Base-by-base conservation (phyloP, 331 rosid species). In the Ulmus americana region DNA sequence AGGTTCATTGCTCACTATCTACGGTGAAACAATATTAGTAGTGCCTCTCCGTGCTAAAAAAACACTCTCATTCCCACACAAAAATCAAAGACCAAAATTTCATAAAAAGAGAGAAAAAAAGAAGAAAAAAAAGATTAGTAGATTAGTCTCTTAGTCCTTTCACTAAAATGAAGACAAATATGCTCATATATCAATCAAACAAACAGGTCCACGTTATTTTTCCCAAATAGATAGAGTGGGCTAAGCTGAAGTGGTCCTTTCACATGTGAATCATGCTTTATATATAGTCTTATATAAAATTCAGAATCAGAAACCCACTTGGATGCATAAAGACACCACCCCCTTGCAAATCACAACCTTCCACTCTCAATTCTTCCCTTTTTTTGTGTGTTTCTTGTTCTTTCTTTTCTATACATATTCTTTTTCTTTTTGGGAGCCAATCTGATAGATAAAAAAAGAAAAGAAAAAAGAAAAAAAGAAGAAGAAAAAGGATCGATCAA, bases 241-340 rank as follows among this genome's bases (percentile, higher is more conserved):
- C 74, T 77, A 73, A 62, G 76, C 28, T 69, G 49, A 77, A 62
- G 47, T 59, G 70, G 76, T 75, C 73, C 59, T 82, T 77, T 80
- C 75, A 68, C 69, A 66, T 38, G 65, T 72, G 78, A 64, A 78
- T 83, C 76, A 74, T 79, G 80, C 65, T 43, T 10, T 15, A 22
- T 39, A 59, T 15, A 22, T 39, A 59, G 38, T 79, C 70, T 81
- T 47, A 28, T 28, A 28, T 28, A 28, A 63, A 69, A 78, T 78
- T 76, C 64, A 81, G 88, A 83, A 80, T 81, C 84, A 66, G 61
- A 67, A 82, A 77, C 82, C 77, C 78, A 70, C 79, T 73, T 73
- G 39, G 44, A 61, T 68, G 48, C 45, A 65, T 5, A 72, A 50
- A 77, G 59, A 64, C 62, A 70, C 59, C 62, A 70, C 59, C 69